phyloP scores from a whole-genome alignment of 192 early-diverging fungal genomes.

The Chytriomyces sp. region DNA sequence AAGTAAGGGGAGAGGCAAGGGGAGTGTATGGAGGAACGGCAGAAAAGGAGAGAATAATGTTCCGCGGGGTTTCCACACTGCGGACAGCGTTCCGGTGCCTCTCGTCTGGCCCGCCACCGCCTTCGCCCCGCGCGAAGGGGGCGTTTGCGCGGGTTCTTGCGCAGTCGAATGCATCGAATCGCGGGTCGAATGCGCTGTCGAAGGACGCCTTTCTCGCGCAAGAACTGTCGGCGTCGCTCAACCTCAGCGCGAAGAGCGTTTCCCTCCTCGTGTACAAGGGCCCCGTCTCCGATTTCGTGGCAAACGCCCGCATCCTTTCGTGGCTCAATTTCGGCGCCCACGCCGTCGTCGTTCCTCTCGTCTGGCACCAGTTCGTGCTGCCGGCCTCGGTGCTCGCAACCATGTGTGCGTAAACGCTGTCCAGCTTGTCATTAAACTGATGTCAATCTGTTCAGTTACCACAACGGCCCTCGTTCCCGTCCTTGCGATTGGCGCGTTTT shows the following conservation, averaged over 20 bases:
- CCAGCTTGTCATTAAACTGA: neutral
- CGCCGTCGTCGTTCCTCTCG: neutral
- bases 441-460: neutral
- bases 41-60: no score
- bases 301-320: neutral
- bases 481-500: neutral
- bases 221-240: no score
- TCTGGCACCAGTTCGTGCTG: neutral
- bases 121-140: no score
- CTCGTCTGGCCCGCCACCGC: no score
- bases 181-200: no score
- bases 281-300: neutral
- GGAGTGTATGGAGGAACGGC: no score
- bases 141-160: neutral
- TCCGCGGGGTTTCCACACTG: no score
- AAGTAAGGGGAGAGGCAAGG: no score
- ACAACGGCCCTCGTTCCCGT: neutral
- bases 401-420: neutral
- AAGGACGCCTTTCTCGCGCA: no score
- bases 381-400: neutral
- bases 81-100: no score
- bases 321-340: neutral
- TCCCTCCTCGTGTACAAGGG: constrained; percentile 1
- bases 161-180: neutral
- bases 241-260: neutral